These are phyloP conservation scores for Arthrobotrys pseudoclavata DNA, from an alignment of 2,329 filamentous ascomycete species.

Conservation along the genomic window DNA sequence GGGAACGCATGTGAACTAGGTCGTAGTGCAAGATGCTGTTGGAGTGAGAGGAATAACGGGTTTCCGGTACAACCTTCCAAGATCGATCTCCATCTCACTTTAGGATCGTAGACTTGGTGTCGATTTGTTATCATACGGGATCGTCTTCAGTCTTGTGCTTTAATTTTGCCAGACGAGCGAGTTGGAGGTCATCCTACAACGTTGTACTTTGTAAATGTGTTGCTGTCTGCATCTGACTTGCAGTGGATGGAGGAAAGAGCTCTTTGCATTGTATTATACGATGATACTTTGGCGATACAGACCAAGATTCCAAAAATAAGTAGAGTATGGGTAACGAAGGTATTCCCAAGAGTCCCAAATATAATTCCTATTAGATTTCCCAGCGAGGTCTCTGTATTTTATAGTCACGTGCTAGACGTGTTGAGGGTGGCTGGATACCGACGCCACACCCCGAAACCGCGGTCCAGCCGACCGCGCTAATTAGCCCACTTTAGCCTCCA, in stretches of 20 bases:
- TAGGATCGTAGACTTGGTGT: neutral
- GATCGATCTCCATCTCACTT: neutral
- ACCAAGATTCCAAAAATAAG: no score
- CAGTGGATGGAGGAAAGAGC: no score
- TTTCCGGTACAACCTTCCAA: neutral
- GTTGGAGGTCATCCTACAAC: no score
- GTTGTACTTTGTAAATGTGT: no score
- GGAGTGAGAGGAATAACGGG: neutral
- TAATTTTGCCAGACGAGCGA: no score
- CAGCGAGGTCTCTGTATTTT: neutral
- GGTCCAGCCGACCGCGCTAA: conserved; percentile 25
- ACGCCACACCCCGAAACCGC: conserved; percentile 35
- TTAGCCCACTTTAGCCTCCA: conserved; percentile 21
- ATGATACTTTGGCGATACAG: no score
- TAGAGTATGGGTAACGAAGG: no score
- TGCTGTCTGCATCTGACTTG: no score
- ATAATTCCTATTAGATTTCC: no score
- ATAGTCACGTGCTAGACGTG: conserved; percentile 1
- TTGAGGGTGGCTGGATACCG: conserved; percentile 3
- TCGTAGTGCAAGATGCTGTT: neutral
- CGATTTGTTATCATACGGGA: neutral
- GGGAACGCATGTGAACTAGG: neutral
- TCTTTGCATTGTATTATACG: no score
- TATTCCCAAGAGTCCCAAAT: no score
- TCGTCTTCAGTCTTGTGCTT: no score